A percentile compares a stretch with the other conserved stretches of the same genome.
Evolutionary conservation across 495 filamentous ascomycete genomes (phyloP).

Genomic region (Penicillium daleae): DNA sequence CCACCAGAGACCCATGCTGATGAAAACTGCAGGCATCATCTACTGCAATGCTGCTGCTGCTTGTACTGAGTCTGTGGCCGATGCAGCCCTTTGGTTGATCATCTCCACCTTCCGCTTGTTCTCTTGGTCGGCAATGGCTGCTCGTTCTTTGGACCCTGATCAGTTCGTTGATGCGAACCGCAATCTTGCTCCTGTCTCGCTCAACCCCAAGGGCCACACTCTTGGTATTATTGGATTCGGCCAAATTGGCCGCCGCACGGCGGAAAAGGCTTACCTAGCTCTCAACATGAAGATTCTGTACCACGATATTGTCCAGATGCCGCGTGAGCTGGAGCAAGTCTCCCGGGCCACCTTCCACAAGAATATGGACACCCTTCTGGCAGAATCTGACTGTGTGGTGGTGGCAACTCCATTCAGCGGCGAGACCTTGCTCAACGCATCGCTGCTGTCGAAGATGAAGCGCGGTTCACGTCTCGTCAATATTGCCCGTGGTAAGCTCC

Average conservation of each 20-base stretch:
- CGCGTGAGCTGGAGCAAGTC: conserved; percentile 28
- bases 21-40: conserved; percentile 54
- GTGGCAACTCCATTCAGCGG: conserved; percentile 70
- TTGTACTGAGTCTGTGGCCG: conserved; percentile 66
- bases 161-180: conserved; percentile 61
- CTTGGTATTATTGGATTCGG: conserved; percentile 71
- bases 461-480: conserved; percentile 67
- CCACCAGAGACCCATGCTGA: not conserved
- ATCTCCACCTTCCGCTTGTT: conserved; percentile 68
- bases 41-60: conserved; percentile 74
- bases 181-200: conserved; percentile 55
- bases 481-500: conserved; percentile 69
- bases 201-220: conserved; percentile 50
- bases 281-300: conserved; percentile 74
- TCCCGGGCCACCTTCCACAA: conserved; percentile 53
- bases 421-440: conserved; percentile 54
- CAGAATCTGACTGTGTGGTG: conserved; percentile 64
- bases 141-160: conserved; percentile 30
- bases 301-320: conserved; percentile 65
- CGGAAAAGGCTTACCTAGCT: conserved; percentile 59
- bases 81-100: conserved; percentile 64
- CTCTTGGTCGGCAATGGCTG: conserved; percentile 61
- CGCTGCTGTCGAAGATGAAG: conserved; percentile 56
- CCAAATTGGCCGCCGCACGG: conserved; percentile 69
- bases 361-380: conserved; percentile 56